phyloP scores from a whole-genome alignment of 2,329 filamentous ascomycete species.

The Beauveria brongniartii region DNA sequence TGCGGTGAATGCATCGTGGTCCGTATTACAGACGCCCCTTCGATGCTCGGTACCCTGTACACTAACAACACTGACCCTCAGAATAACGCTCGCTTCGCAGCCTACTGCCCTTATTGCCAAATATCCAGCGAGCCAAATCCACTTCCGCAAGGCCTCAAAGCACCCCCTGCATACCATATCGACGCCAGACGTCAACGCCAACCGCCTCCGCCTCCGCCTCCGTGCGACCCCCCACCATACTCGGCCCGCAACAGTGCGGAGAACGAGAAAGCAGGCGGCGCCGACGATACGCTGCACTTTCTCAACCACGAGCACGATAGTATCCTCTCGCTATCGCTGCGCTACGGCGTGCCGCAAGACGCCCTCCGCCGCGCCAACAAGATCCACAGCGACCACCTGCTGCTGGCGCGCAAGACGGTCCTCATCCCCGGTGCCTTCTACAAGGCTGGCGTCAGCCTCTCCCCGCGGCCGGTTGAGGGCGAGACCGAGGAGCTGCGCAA shows the following conservation, averaged over 20 bases:
- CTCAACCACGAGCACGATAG: slow-evolving; percentile 62
- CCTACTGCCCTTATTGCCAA: slow-evolving; percentile 69
- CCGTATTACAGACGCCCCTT: slow-evolving; percentile 19
- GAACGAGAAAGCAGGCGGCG: slow-evolving; percentile 24
- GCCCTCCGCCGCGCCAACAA: slow-evolving; percentile 60
- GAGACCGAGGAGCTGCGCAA: slow-evolving; percentile 68
- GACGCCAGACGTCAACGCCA: neutral
- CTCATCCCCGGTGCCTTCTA: slow-evolving; percentile 65
- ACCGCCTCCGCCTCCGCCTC: neutral
- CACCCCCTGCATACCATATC: slow-evolving; percentile 56
- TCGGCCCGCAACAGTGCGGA: neutral
- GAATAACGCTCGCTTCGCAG: slow-evolving; percentile 59
- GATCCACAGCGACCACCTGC: slow-evolving; percentile 61
- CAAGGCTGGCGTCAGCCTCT: slow-evolving; percentile 58
- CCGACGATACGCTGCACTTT: slow-evolving; percentile 67
- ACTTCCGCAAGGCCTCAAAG: slow-evolving; percentile 54
- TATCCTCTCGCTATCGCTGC: slow-evolving; percentile 58
- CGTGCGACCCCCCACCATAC: neutral
- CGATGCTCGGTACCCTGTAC: neutral
- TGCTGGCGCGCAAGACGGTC: slow-evolving; percentile 60
- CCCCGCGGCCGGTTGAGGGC: slow-evolving; percentile 61
- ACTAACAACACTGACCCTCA: slow-evolving; percentile 19
- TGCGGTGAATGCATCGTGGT: slow-evolving; percentile 63
- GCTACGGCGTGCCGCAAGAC: slow-evolving; percentile 59
- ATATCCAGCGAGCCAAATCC: slow-evolving; percentile 51